A percentile compares a stretch with the other conserved stretches of the same genome.
phyloP scores from a whole-genome alignment of 2,329 filamentous ascomycete species.

The Sclerotinia nivalis region DNA sequence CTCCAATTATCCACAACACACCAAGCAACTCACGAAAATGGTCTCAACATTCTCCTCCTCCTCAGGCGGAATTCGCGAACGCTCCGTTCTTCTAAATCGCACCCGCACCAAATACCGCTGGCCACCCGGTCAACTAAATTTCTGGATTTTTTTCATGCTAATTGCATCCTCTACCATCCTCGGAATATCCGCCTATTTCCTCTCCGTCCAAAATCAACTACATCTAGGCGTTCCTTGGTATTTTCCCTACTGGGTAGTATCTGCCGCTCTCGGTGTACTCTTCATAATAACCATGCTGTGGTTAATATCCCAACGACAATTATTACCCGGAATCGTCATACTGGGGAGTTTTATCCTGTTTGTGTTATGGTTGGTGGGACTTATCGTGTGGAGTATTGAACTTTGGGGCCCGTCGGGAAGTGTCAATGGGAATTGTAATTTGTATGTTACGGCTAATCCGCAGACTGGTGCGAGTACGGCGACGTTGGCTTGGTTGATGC shows the following conservation, averaged over 20 bases:
- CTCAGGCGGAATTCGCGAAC: constrained; percentile 35
- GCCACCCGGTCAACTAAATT: constrained; percentile 66
- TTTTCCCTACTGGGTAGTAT: constrained; percentile 65
- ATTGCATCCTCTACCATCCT: constrained; percentile 59
- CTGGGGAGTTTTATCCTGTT: constrained; percentile 66
- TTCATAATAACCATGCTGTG: constrained; percentile 67
- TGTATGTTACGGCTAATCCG: constrained; percentile 55
- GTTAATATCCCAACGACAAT: constrained; percentile 60
- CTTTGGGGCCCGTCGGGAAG: constrained; percentile 61
- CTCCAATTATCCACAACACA: neutral
- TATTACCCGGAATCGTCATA: constrained; percentile 65
- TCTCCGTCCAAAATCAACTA: constrained; percentile 58
- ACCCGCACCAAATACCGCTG: constrained; percentile 57
- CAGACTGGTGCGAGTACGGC: constrained; percentile 53
- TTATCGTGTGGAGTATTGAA: constrained; percentile 62
- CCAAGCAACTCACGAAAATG: constrained; percentile 29
- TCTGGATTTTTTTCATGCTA: constrained; percentile 68
- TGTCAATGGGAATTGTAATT: constrained; percentile 60
- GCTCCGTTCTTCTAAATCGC: constrained; percentile 22
- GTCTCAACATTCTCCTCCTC: constrained; percentile 35
- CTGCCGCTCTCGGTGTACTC: constrained; percentile 58
- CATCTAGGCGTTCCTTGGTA: constrained; percentile 63
- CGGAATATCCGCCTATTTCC: constrained; percentile 61
- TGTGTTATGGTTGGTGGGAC: constrained; percentile 65
- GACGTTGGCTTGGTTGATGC: constrained; percentile 65